These are phyloP conservation scores for Nicotiana sylvestris DNA, from an alignment of 257 asterid species.

Conservation along the genomic window DNA sequence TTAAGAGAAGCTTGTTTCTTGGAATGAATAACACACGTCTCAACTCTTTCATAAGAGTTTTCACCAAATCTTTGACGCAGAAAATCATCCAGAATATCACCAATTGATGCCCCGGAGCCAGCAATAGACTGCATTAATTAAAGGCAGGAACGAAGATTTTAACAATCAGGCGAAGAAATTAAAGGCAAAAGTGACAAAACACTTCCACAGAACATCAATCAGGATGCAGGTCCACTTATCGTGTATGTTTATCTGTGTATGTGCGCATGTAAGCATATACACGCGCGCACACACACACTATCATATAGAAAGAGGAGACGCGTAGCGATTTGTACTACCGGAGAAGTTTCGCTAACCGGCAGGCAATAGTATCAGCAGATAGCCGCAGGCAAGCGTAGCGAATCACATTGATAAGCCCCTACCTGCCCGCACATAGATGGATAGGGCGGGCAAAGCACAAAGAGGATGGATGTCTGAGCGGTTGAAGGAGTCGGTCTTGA, in stretches of 20 bases:
- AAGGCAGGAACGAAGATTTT: background rate
- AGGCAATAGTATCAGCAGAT: no score
- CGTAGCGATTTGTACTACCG: no score
- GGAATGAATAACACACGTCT: conserved; percentile 28
- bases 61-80: conserved; percentile 58
- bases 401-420: no score
- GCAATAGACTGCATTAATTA: conserved; percentile 36
- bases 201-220: conserved; percentile 3
- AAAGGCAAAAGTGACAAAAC: background rate
- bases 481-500: no score
- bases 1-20: conserved; percentile 69
- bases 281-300: background rate
- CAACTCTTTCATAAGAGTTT: conserved; percentile 64
- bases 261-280: background rate
- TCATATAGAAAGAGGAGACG: no score
- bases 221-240: background rate
- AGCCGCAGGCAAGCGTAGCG: no score
- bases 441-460: no score
- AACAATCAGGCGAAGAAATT: background rate
- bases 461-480: no score
- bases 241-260: background rate
- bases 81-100: conserved; percentile 69
- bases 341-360: no score
- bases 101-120: conserved; percentile 44
- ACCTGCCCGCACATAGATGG: no score